Percentiles rank a stretch among this genome's conserved stretches.
Evolutionary conservation across 1,139 yeast genomes (phyloP).

Genomic region (Blastobotrys serpentis): DNA sequence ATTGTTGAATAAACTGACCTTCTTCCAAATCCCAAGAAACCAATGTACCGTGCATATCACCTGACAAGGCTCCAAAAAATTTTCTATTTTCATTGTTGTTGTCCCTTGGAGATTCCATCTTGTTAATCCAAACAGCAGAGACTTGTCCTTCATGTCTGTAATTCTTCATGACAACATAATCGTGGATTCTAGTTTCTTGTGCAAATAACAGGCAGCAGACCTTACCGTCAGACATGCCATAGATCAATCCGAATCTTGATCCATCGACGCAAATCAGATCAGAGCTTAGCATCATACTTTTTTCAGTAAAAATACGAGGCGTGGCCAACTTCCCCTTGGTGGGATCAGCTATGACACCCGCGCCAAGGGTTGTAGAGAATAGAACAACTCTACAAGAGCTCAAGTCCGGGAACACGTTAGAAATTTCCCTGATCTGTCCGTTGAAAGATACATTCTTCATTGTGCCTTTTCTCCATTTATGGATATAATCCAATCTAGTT

Average conservation of each 20-base stretch:
- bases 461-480: slow-evolving; percentile 34
- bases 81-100: slow-evolving; percentile 14
- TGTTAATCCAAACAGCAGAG: slow-evolving; percentile 35
- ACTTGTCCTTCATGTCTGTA: slow-evolving; percentile 29
- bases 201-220: slow-evolving; percentile 32
- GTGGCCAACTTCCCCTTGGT: slow-evolving; percentile 37
- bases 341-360: slow-evolving; percentile 36
- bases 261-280: slow-evolving; percentile 31
- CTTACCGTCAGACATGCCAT: slow-evolving; percentile 33
- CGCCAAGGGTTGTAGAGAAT: slow-evolving; percentile 30
- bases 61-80: slow-evolving; percentile 28
- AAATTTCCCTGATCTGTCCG: slow-evolving; percentile 28
- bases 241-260: slow-evolving; percentile 36
- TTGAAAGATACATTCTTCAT: slow-evolving; percentile 35
- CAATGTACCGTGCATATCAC: slow-evolving; percentile 11
- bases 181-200: slow-evolving; percentile 35
- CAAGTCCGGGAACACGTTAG: slow-evolving; percentile 34
- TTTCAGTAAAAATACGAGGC: slow-evolving; percentile 32
- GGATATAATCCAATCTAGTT: slow-evolving; percentile 30
- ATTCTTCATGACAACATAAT: slow-evolving; percentile 28
- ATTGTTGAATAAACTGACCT: slow-evolving; percentile 12
- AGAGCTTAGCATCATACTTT: slow-evolving; percentile 23
- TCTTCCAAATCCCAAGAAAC: slow-evolving; percentile 24
- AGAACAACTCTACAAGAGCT: slow-evolving; percentile 30
- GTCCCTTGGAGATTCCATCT: slow-evolving; percentile 29